Evolutionary conservation across 2,329 filamentous ascomycete genomes (phyloP), one percentile per base, ranked within the genome.

Genomic region (Fusarium vanettenii): DNA sequence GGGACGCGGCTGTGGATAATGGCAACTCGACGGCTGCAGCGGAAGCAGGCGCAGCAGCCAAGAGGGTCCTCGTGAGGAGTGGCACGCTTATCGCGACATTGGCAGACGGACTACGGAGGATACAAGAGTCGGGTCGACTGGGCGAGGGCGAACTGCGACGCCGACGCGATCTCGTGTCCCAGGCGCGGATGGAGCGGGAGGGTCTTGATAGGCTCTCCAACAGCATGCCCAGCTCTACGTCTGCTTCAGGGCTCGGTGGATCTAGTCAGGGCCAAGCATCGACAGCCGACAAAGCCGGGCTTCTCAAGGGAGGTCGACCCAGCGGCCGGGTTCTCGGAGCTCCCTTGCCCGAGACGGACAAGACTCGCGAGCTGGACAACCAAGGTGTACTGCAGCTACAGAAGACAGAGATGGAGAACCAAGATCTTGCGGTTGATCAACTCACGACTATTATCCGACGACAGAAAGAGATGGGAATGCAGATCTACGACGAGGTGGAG

Each of bases 301-400:
- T 92, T 35, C 82, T 91, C 52, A 75, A 74, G 61, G 78, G 81
- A 76, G 79, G 81, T 64, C 69, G 78, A 60, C 77, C 81, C 1
- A 84, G 88, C 2, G 90, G 93, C 1, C 87, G 94, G 48, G 92
- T 95, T 4, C 85, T 96, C 0, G 94, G 94, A 1, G 92, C 89
- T 1, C 93, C 93, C 2, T 84, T 92, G 3, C 89, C 92, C 1
- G 94, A 97, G 83, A 95, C 93, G 18, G 92, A 94, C 67, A 89
- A 90, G 71, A 96, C 94, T 50, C 85, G 94, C 14, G 93, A 96
- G 81, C 83, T 94, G 64, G 94, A 95, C 79, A 97, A 97, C 76
- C 82, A 87, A 6, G 94, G 93, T 0, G 91, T 97, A 20, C 78
- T 95, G 71, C 89, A 93, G 81, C 83, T 97, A 70, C 94, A 97